phyloP scores from a whole-genome alignment of 306 rosid genomes.

The Chamaecrista fasciculata region DNA sequence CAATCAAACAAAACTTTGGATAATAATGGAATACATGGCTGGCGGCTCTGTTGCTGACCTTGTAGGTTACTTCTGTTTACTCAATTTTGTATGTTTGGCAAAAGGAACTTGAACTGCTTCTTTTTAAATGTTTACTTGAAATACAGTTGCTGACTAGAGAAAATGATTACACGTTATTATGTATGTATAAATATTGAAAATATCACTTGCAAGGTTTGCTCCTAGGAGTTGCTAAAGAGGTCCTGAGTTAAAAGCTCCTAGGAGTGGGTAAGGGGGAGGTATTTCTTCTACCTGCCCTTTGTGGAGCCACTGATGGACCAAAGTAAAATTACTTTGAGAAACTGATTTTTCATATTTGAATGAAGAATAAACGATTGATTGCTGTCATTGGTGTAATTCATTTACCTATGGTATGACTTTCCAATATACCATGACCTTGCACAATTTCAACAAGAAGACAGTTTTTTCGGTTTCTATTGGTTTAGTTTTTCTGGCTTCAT shows the following conservation, averaged over 20 bases:
- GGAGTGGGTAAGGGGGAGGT: neutral
- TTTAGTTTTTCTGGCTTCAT: slow-evolving; percentile 15
- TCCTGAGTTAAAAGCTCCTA: slow-evolving; percentile 10
- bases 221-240: neutral
- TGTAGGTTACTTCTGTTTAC: slow-evolving; percentile 68
- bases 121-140: neutral
- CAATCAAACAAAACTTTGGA: slow-evolving; percentile 96
- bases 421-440: neutral
- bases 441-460: neutral
- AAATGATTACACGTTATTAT: neutral
- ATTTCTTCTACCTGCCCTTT: neutral
- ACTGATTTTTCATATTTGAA: slow-evolving; percentile 4
- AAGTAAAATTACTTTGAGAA: slow-evolving; percentile 4
- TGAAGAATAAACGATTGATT: neutral
- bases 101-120: slow-evolving; percentile 21
- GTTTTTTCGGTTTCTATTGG: neutral
- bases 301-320: slow-evolving; percentile 16
- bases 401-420: neutral
- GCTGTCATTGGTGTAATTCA: neutral
- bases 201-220: neutral
- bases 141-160: neutral
- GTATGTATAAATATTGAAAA: neutral
- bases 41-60: slow-evolving; percentile 99
- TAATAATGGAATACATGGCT: slow-evolving; percentile 99
- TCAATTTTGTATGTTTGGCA: slow-evolving; percentile 36